Percentiles rank a stretch among this genome's conserved stretches.
These are phyloP conservation scores for Dendrobium nobile DNA, from an alignment of 106 monocot species.

Conservation along the genomic window DNA sequence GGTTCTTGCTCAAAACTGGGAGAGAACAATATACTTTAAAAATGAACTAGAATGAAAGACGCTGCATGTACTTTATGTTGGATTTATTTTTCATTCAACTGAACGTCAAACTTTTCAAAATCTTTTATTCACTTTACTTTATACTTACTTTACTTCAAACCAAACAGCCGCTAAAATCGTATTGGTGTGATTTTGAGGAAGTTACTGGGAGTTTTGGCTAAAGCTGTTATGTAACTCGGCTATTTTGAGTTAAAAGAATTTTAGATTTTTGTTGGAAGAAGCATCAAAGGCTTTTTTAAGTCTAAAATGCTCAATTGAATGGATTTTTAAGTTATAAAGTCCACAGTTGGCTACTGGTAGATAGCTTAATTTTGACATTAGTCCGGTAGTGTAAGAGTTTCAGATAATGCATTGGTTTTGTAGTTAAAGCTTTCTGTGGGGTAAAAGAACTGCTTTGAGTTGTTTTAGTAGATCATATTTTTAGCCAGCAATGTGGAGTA, in stretches of 20 bases:
- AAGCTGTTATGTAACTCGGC: not conserved
- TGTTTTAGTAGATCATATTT: not conserved
- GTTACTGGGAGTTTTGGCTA: not conserved
- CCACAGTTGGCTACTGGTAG: not conserved
- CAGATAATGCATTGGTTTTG: not conserved
- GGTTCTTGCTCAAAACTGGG: no score
- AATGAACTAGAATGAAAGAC: no score
- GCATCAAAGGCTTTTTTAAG: not conserved
- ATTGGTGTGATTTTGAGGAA: not conserved
- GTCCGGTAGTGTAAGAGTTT: not conserved
- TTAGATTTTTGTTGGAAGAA: not conserved
- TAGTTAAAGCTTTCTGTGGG: not conserved
- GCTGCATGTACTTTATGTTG: no score
- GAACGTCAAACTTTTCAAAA: no score
- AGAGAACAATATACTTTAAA: no score
- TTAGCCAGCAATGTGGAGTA: not conserved
- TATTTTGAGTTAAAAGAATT: not conserved
- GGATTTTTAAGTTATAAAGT: not conserved
- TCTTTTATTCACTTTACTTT: no score
- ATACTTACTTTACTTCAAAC: no score
- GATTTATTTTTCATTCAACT: no score
- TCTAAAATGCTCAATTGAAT: not conserved
- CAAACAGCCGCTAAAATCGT: no score
- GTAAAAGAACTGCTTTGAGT: not conserved
- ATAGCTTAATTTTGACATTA: not conserved